Base-by-base conservation (phyloP, 495 filamentous ascomycete genomes). In the Recurvomyces mirabilis region DNA sequence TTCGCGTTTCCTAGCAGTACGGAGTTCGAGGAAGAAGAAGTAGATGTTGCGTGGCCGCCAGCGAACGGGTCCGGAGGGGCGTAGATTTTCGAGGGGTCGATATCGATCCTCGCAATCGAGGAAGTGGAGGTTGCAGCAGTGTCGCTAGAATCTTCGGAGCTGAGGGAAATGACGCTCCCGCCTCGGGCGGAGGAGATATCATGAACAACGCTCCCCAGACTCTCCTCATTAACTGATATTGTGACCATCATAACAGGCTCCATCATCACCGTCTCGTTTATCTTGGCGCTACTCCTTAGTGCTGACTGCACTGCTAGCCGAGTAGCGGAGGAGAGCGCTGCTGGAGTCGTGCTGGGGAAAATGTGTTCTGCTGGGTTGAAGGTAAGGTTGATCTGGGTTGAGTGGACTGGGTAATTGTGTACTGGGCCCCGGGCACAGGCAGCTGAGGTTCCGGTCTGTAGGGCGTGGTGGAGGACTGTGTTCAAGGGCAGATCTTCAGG, bases 211-310 rank as follows among this genome's bases (percentile, higher is more conserved):
- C 75, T 70, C 11, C 87, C 85, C 15, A 94, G 73, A 19, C 74
- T 76, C 12, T 71, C 71, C 65, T 95, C 91, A 55, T 88, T 81
- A 42, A 88, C 81, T 59, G 69, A 73, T 55, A 99, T 89, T 14
- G 75, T 77, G 9, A 84, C 87, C 49, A 78, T 74, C 82, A 94
- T 93, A 20, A 96, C 79, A 0, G 89, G 89, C 60, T 99, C 93
- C 69, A 96, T 83, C 33, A 99, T 66, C 1, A 70, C 73, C 12
- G 47, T 46, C 12, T 30, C 32, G 4, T 81, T 71, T 0, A 62
- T 53, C 23, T 61, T 56, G 14, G 58, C 56, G 28, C 73, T 60
- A 10, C 75, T 68, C 39, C 69, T 69, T 15, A 94, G 68, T 0
- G 82, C 82, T 1, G 66, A 63, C 43, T 76, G 66, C 1, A 84